phyloP scores from a whole-genome alignment of 331 rosid species.

The Acacia concinna region DNA sequence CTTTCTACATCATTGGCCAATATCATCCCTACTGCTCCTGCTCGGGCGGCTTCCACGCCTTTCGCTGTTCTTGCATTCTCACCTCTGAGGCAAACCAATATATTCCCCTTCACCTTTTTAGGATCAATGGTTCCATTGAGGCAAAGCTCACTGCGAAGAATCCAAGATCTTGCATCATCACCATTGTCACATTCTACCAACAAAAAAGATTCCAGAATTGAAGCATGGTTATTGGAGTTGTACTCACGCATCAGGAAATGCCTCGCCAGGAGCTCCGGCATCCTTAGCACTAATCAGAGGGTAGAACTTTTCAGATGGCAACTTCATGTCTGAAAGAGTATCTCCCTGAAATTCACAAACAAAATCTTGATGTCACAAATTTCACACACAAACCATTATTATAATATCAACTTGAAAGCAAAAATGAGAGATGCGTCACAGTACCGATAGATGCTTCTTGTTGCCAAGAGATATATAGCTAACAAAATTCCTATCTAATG shows the following conservation, averaged over 20 bases:
- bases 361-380: neutral
- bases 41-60: slow-evolving; percentile 46
- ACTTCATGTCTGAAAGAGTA: slow-evolving; percentile 46
- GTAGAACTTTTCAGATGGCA: slow-evolving; percentile 43
- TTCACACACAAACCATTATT: neutral
- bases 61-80: slow-evolving; percentile 38
- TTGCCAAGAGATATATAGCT: slow-evolving; percentile 55
- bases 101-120: slow-evolving; percentile 62
- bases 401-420: neutral
- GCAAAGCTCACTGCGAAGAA: neutral
- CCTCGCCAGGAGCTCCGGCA: slow-evolving; percentile 26
- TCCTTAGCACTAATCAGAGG: slow-evolving; percentile 43
- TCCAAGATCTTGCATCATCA: neutral
- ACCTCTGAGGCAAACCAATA: slow-evolving; percentile 58
- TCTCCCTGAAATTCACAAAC: slow-evolving; percentile 43
- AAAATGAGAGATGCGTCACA: neutral
- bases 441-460: slow-evolving; percentile 51
- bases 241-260: slow-evolving; percentile 40
- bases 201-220: neutral
- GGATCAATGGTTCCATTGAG: slow-evolving; percentile 56
- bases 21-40: slow-evolving; percentile 68
- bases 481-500: slow-evolving; percentile 51
- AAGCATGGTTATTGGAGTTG: neutral
- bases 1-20: slow-evolving; percentile 43
- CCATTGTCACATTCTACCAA: neutral